Conservation (phyloP, 805 yeast genomes). For the Metschnikowia sp. region DNA sequence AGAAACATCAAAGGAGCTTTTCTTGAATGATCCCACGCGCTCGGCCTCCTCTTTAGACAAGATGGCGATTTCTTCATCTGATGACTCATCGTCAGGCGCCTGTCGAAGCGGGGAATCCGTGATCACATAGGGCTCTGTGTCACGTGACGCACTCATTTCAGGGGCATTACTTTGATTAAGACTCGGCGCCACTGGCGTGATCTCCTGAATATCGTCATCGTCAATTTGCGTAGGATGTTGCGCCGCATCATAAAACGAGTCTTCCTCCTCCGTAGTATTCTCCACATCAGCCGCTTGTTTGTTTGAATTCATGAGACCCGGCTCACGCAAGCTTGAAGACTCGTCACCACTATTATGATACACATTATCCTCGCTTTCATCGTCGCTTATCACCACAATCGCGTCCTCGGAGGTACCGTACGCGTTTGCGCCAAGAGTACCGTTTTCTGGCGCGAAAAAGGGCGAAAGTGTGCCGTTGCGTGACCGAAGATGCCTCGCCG, state of each 20-base stretch:
- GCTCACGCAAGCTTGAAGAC: background rate
- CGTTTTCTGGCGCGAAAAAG: background rate
- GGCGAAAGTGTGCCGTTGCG: too few species aligned
- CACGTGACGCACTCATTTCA: too few species aligned
- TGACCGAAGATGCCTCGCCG: too few species aligned
- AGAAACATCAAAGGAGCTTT: conserved; percentile 18
- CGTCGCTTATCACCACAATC: conserved; percentile 4
- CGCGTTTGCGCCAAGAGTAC: background rate
- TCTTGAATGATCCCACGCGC: conserved; percentile 23
- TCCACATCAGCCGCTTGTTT: too few species aligned
- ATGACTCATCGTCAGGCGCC: background rate
- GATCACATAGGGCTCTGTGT: too few species aligned
- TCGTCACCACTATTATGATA: background rate
- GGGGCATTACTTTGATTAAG: background rate
- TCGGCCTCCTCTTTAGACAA: conserved; percentile 30
- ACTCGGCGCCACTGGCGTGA: too few species aligned
- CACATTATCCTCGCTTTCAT: background rate
- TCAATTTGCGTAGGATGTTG: background rate
- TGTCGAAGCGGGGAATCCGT: too few species aligned
- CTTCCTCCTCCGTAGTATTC: background rate
- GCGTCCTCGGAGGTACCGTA: background rate
- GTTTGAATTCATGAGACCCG: background rate
- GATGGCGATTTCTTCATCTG: conserved; percentile 27
- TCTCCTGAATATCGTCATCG: too few species aligned
- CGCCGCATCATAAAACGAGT: background rate